Base-by-base conservation (phyloP, 2,329 filamentous ascomycete genomes). In the Xylariaceae sp. region DNA sequence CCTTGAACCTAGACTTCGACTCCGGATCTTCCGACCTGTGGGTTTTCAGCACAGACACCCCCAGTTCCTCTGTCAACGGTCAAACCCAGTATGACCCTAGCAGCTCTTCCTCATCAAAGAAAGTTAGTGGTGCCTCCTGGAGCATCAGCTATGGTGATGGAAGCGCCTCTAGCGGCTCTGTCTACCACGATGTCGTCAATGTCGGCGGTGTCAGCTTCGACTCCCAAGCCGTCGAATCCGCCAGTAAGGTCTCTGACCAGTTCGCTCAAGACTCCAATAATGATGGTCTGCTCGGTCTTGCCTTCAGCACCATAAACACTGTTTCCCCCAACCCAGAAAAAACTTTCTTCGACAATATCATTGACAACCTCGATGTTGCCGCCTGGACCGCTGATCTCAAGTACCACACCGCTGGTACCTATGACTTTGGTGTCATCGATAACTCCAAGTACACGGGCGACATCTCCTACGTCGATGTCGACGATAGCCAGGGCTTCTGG, bases 371-470 rank as follows among this genome's bases (percentile, higher is more conserved):
- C 23, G 63, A 63, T 37, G 50, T 57, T 9, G 64, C 69, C 26
- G 60, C 73, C 28, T 75, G 68, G 62, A 70, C 72, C 6, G 72
- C 68, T 21, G 69, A 75, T 51, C 65, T 75, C 43, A 69, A 73
- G 62, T 65, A 69, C 62, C 63, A 69, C 48, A 55, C 50, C n/a
- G 66, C 70, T 19, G 74, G 74, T 40, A 68, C 64, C 29, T 76
- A 75, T 56, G 71, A 73, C 64, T 76, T 76, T 53, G 74, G 74
- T 26, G 65, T 65, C 56, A 65, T 75, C 45, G 72, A 75, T 51
- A 19, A 62, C 37, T 64, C 64, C 12, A 70, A 70, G 49, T 71
- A 70, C 65, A 70, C 63, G 1, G 73, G 72, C 21, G 54, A 64
- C 17, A 69, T 75, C 47, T 59, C 63, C 61, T 75, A 75, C 65